Conservation (phyloP, 225 moss, liverwort and hornwort species). For the Bryoerythrophyllum caledonicum region DNA sequence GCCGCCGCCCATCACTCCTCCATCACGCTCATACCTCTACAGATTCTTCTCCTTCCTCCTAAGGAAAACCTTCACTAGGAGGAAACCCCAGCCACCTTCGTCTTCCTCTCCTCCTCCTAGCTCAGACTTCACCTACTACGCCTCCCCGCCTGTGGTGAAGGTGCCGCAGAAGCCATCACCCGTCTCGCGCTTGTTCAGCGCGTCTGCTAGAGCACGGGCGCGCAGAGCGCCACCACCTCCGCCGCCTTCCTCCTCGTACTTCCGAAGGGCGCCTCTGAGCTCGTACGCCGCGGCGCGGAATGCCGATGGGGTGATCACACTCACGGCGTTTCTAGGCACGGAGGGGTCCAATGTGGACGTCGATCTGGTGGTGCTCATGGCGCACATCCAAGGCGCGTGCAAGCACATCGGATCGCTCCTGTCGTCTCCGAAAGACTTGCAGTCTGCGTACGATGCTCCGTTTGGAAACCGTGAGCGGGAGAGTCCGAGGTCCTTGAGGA, state of each 20-base stretch:
- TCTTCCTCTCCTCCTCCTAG: slow-evolving; percentile 39
- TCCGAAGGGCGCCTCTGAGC: slow-evolving; percentile 44
- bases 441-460: slow-evolving; percentile 32
- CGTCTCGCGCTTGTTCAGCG: slow-evolving; percentile 57
- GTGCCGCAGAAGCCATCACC: slow-evolving; percentile 48
- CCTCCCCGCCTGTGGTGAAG: slow-evolving; percentile 50
- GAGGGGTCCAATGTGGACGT: slow-evolving; percentile 67
- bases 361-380: slow-evolving; percentile 70
- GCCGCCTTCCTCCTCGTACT: slow-evolving; percentile 16
- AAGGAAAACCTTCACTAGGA: slow-evolving; percentile 1
- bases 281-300: slow-evolving; percentile 55
- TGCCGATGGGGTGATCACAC: slow-evolving; percentile 48
- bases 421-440: slow-evolving; percentile 73
- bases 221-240: slow-evolving; percentile 28
- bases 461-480: slow-evolving; percentile 39
- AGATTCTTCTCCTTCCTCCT: slow-evolving; percentile 38
- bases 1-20: slow-evolving; percentile 16
- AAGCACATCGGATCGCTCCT: slow-evolving; percentile 72
- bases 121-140: slow-evolving; percentile 41
- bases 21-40: slow-evolving; percentile 33
- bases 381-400: slow-evolving; percentile 78
- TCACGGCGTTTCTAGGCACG: slow-evolving; percentile 61
- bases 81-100: slow-evolving; percentile 31
- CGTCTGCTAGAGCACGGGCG: slow-evolving; percentile 38
- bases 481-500: slow-evolving; percentile 38